Evolutionary conservation across 1,284 basidiomycete genomes (phyloP), one percentile per base, ranked within the genome.

Genomic region (Tylopilus sp.): DNA sequence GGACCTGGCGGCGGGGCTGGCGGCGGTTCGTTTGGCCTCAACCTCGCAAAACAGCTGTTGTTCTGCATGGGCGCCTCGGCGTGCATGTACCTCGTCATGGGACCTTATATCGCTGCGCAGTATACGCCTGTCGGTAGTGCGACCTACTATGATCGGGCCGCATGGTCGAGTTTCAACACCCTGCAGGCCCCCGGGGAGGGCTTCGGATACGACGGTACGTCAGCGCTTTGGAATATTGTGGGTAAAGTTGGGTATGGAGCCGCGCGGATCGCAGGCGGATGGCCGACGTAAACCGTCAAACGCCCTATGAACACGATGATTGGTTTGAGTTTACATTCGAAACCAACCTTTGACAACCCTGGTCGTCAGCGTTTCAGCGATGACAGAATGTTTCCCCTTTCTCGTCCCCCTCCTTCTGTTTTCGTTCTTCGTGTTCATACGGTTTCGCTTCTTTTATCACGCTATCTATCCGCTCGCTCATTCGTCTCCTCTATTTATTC

Each of bases 81-180:
- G 15, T 71, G 77, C 44, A 74, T 82, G 53, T 71, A 81, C 52
- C 70, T 82, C 43, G 73, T 75, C 35, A 70, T 81, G 55, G 74
- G 75, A 2, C 81, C 81, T 28, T 77, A 81, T 47, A 71, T 82
- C 56, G 74, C 74, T n/a, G 77, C 77, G 7, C 77, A 78, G 50
- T 78, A 82, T 49, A 67, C 58, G 18, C 60, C 70, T 31, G 70
- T 81, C 2, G 82, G 83, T 0, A 85, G 86, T n/a, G 74, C 82
- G 35, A 84, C 81, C 13, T 82, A 82, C 55, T 84, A 86, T 58
- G 87, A 90, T 59, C 81, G 87, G n/a, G 74, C 77, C 9, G 84
- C 84, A 23, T 90, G 88, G 87, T 74, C 74, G 46, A 82, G 80
- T 62, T 89, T 87, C 70, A 90, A 90, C 59, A 71, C 76, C 9